Conservation (phyloP, 2,329 filamentous ascomycete species). For the Conoideocrella luteorostrata region DNA sequence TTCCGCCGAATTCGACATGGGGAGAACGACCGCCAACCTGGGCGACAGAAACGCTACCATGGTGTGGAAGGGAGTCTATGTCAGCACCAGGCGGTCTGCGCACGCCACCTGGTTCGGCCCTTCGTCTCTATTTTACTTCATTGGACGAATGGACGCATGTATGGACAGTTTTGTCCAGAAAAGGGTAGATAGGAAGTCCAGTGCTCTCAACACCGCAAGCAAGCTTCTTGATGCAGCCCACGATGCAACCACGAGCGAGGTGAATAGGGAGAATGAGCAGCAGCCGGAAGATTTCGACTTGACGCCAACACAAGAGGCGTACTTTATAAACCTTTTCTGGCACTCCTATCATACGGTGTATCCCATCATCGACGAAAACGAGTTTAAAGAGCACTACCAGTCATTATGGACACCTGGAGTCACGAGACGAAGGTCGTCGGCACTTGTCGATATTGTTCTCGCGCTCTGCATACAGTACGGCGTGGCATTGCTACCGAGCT, state of each 20-base stretch:
- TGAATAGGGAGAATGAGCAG: neutral
- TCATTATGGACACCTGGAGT: constrained; percentile 29
- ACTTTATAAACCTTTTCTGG: constrained; percentile 41
- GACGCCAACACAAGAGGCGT: constrained; percentile 36
- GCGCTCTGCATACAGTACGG: constrained; percentile 46
- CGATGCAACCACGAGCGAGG: neutral
- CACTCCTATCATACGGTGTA: constrained; percentile 33
- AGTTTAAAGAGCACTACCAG: constrained; percentile 37
- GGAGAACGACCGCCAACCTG: neutral
- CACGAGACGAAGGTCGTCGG: constrained; percentile 33
- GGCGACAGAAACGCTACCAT: constrained; percentile 2
- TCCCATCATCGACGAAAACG: constrained; percentile 35
- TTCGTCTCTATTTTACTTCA: constrained; percentile 3
- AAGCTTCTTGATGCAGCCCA: neutral
- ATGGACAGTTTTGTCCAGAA: neutral
- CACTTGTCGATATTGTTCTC: constrained; percentile 45
- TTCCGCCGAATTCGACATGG: neutral
- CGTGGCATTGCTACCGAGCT: constrained; percentile 11
- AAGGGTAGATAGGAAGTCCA: neutral
- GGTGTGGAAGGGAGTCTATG: neutral
- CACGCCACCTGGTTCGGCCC: constrained; percentile 1
- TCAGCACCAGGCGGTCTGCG: neutral
- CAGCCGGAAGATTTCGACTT: constrained; percentile 14
- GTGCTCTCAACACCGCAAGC: neutral
- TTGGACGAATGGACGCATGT: neutral